Base-by-base conservation (phyloP, 2,329 filamentous ascomycete species). In the Sarocladium strictum region DNA sequence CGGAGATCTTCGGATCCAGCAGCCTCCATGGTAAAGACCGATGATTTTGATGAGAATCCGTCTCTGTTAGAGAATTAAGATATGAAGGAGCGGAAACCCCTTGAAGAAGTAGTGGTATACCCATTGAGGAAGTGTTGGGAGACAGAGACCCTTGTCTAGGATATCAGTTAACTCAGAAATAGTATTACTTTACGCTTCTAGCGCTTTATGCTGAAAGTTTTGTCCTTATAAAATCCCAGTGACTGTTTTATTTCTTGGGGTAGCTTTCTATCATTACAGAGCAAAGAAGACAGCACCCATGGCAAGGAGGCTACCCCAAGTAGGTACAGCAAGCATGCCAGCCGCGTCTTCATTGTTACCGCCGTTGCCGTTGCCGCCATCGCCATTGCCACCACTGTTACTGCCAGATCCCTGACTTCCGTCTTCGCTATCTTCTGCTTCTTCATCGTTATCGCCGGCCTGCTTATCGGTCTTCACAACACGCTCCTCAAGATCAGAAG, bases 311-410 rank as follows among this genome's bases (percentile, higher is more conserved):
- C 50, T 23, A 7, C 50, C 37, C 56, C 50, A 56, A 2, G 54
- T 24, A 38, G 57, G 37, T 10, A 23, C 57, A 27, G 33, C 21
- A 3, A 56, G 32, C 7, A 53, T 40, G 40, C 54, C 43, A 32
- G 54, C 54, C 4, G 53, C 49, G 27, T 43, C 52, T 6, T 40
- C 45, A 23, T 26, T 38, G 38, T 26, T 29, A 33, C 53, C 55
- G 24, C 32, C 54, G 89, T 97, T 45, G 88, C 96, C 24, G 86
- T 99, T 47, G 93, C 94, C 0, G 12, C 17, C 38, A 32, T 38
- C 24, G 6, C 27, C 49, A 23, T 43, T 27, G 26, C 37, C 51
- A 19, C 17, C 14, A 10, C 33, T 32, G 3, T 35, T 26, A 41
- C 45, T 33, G 35, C 51, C 47, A 23, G 35, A 21, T 29, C 43